Evolutionary conservation across 1,284 basidiomycete genomes (phyloP), one percentile per base, ranked within the genome.

Genomic region (Sphagnurus paluster): DNA sequence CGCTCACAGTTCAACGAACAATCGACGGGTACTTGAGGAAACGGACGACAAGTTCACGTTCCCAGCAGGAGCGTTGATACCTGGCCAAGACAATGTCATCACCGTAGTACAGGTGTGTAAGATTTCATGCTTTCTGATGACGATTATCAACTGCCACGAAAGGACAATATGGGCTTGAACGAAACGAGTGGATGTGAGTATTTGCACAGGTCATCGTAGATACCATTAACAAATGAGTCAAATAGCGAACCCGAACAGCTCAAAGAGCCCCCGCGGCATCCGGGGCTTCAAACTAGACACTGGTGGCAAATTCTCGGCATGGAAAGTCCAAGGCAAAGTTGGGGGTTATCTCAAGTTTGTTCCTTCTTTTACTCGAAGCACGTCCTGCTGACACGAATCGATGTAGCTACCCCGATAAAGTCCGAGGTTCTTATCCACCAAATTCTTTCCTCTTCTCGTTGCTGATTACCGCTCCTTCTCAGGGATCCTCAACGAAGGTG

Each of bases 321-420:
- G 90, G 90, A 88, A 79, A 53, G 86, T 92, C 0, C 87, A 90
- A 66, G 90, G 90, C 29, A 92, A 91, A 61, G 56, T 84, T 4
- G 86, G 86, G 14, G 89, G 90, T 10, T 91, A 91, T 62, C 78
- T 67, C 0, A 66, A 69, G 87, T 88, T 59, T 24, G 76, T 63
- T 9, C 41, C 8, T 17, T 28, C 5, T 7, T 26, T 13, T 34
- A 30, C n/a, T 28, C 16, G n/a, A 19, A 13, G 32, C 35, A 35
- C 11, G 28, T 39, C 25, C 37, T 14, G 36, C 17, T 54, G 21
- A 16, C 16, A 17, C 14, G 42, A 5, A 13, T 51, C 2, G 49
- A n/a, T 16, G 13, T 7, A 84, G 79, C 50, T 90, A 73, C 67
- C 84, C 73, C 0, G 90, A 93, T 62, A 82, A 78, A 62, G 70